Percentiles rank a stretch among this genome's conserved stretches.
Conservation (phyloP, 306 rosid genomes). For the Inga leiocalycina region DNA sequence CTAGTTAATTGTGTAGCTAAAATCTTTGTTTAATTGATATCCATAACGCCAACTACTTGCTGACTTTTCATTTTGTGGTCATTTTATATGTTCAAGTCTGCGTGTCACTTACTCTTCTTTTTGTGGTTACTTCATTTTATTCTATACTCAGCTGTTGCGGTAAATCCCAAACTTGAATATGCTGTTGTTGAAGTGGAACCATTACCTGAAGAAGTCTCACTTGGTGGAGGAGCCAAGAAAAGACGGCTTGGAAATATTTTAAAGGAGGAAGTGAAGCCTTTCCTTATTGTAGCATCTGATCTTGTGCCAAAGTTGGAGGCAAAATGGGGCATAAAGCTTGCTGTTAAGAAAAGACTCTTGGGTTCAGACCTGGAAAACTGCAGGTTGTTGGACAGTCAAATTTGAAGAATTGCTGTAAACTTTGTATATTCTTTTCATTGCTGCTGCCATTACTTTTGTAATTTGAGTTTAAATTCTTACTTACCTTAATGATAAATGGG, state of each 20-base stretch:
- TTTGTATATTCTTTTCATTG: conserved; percentile 5
- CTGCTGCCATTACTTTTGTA: conserved; percentile 19
- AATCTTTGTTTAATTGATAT: not conserved
- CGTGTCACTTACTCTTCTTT: conserved; percentile 16
- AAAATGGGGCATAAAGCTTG: conserved; percentile 84
- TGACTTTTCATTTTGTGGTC: not conserved
- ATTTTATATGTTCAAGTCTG: conserved; percentile 25
- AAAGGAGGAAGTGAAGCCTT: conserved; percentile 73
- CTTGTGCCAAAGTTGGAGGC: conserved; percentile 87
- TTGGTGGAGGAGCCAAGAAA: conserved; percentile 64
- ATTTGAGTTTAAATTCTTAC: conserved; percentile 18
- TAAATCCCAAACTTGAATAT: conserved; percentile 89
- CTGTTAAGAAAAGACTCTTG: conserved; percentile 55
- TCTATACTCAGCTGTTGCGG: conserved; percentile 81
- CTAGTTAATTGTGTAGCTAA: not conserved
- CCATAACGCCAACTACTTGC: not conserved
- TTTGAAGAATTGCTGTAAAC: conserved; percentile 26
- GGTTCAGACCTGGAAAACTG: conserved; percentile 93
- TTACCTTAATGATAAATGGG: conserved; percentile 15
- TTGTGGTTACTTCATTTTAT: conserved; percentile 30
- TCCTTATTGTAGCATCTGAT: conserved; percentile 84
- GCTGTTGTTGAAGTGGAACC: conserved; percentile 79
- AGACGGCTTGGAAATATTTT: conserved; percentile 65
- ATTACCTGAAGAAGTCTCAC: conserved; percentile 46
- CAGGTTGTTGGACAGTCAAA: conserved; percentile 57